Base-by-base conservation (phyloP, 2,329 filamentous ascomycete genomes). In the Claviceps citrina region DNA sequence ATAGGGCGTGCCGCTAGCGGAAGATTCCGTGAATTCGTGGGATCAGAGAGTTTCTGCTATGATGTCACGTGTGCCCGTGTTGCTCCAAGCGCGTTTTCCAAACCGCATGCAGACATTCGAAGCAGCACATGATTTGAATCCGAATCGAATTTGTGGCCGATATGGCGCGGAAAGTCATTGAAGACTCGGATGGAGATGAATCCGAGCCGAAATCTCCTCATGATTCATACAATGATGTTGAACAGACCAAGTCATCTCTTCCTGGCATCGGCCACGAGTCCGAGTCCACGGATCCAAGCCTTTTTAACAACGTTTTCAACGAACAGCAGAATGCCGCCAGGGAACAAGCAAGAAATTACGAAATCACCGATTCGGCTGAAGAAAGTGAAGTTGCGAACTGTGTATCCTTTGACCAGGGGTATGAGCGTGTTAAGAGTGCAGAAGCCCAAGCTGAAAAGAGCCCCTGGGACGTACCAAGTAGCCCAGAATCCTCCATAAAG, bases 301-400 rank as follows among this genome's bases (percentile, higher is more conserved):
- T 69, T 46, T 71, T 71, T 44, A 61, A 62, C 35, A 58, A 54
- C 37, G 49, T 71, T 8, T 70, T 68, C 42, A 56, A 67, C 18
- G 63, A 68, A 36, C 66, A 71, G 47, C 58, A 60, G 30, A 54
- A 55, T 26, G 55, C 57, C 18, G 50, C 52, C 13, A 43, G 42
- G 20, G 47, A 51, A 33, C 45, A 50, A 16, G 10, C 27, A 24
- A 30, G 22, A 12, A 28, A 30, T 3, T 6, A 13, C 6, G 25
- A 24, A 1, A 25, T 32, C 15, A 35, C 19, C 19, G 31, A 35
- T 9, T 30, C 27, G 13, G 24, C 19, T n/a, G 36, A 37, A 31
- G 40, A 37, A 31, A 31, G 19, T 16, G 38, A 43, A 13, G 20
- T 15, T 15, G 16, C 19, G 19, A 31, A 41, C 7, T 26, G 4